Percentiles rank a stretch among this genome's conserved stretches.
phyloP scores from a whole-genome alignment of 106 monocot species.

The Phalaenopsis aphrodite region DNA sequence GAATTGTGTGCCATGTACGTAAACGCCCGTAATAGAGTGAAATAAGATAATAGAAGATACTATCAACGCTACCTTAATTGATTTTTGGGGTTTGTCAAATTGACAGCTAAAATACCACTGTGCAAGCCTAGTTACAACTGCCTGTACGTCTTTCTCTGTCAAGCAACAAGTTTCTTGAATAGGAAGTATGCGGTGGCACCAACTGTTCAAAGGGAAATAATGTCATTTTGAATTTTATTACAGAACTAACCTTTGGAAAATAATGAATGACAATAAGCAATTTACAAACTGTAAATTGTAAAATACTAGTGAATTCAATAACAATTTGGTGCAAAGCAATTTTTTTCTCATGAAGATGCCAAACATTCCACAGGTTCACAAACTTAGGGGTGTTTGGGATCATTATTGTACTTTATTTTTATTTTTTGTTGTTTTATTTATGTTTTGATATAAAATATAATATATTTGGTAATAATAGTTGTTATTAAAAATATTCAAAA shows the following conservation, averaged over 20 bases:
- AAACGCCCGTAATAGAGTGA: background rate
- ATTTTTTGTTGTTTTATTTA: too few relatives aligned
- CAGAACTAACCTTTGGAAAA: background rate
- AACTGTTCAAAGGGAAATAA: slow-evolving; percentile 38
- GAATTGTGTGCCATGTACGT: too few relatives aligned
- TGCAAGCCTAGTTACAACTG: slow-evolving; percentile 62
- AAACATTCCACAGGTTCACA: background rate
- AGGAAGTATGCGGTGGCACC: slow-evolving; percentile 96
- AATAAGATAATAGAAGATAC: background rate
- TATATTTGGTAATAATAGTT: too few relatives aligned
- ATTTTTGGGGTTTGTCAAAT: slow-evolving; percentile 18
- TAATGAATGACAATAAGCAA: background rate
- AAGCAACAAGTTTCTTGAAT: slow-evolving; percentile 87
- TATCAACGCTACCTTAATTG: slow-evolving; percentile 58
- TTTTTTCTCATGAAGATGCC: background rate
- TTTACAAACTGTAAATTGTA: background rate
- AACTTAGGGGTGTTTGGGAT: background rate
- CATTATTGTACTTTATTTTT: too few relatives aligned
- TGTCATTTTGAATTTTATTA: background rate
- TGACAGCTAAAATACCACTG: slow-evolving; percentile 30
- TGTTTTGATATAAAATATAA: too few relatives aligned
- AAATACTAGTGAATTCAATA: background rate
- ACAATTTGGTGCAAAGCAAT: background rate
- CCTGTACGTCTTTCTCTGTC: slow-evolving; percentile 44
- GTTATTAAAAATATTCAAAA: too few relatives aligned